phyloP scores from a whole-genome alignment of 1,139 yeast genomes.

The Saccharomyces hybrid region DNA sequence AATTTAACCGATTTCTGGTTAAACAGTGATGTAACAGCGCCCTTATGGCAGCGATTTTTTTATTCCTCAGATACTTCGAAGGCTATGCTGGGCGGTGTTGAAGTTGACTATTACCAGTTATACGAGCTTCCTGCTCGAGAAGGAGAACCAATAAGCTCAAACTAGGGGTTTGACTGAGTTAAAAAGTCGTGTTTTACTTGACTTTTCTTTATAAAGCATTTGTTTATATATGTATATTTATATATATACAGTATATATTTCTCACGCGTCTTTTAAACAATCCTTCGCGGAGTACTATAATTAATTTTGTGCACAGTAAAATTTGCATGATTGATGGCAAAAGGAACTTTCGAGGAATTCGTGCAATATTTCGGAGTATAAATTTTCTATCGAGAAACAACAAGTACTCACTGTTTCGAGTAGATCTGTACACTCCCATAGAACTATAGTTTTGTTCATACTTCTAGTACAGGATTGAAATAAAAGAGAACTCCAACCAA shows the following conservation, averaged over 20 bases:
- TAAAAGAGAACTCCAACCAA: not conserved
- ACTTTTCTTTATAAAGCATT: not conserved
- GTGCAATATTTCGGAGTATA: not conserved
- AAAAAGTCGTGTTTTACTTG: not conserved
- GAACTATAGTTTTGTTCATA: not conserved
- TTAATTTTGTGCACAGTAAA: not conserved
- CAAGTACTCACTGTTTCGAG: not conserved
- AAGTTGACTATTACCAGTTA: slow-evolving; percentile 57
- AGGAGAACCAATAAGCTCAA: not conserved
- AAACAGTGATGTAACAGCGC: slow-evolving; percentile 39
- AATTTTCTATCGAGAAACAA: not conserved
- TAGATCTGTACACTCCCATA: not conserved
- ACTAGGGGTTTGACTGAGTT: not conserved
- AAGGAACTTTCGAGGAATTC: not conserved
- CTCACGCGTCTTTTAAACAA: not conserved
- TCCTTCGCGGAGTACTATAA: not conserved
- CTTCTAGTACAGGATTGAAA: not conserved
- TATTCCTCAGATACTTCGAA: slow-evolving; percentile 54
- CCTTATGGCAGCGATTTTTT: slow-evolving; percentile 43
- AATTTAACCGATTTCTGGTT: slow-evolving; percentile 66
- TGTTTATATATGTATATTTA: no score
- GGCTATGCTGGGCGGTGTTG: slow-evolving; percentile 50
- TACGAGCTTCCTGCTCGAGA: slow-evolving; percentile 41
- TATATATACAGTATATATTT: no score
- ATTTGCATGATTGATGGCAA: not conserved